Evolutionary conservation across 176 grass and related monocot species (phyloP).

Genomic region (Cocos nucifera): DNA sequence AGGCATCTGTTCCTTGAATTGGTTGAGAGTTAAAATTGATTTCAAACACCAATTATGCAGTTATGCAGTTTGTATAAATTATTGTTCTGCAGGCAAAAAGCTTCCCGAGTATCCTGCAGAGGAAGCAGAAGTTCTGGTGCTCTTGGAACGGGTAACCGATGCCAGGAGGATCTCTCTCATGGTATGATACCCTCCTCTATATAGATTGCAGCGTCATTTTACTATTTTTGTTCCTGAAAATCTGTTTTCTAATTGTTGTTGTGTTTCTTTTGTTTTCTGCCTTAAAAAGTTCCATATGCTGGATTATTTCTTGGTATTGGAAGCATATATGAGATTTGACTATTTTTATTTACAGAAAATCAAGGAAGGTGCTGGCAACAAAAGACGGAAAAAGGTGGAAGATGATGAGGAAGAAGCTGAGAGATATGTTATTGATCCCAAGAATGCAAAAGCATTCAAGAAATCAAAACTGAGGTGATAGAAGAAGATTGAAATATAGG

Average conservation of each 20-base stretch:
- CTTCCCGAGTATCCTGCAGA: constrained; percentile 38
- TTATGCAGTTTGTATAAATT: neutral
- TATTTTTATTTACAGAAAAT: constrained; percentile 35
- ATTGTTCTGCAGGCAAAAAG: constrained; percentile 32
- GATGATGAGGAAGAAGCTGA: constrained; percentile 55
- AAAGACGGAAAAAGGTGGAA: constrained; percentile 36
- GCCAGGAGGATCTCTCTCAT: constrained; percentile 62
- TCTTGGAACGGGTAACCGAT: constrained; percentile 44
- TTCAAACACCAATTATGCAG: neutral
- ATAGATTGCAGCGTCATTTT: neutral
- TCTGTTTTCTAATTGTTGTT: neutral
- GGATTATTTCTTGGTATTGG: neutral
- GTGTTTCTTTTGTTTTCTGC: neutral
- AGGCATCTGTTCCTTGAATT: neutral
- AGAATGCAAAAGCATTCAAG: constrained; percentile 28
- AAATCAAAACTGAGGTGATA: constrained; percentile 44
- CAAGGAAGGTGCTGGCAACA: constrained; percentile 46
- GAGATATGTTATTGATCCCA: constrained; percentile 13
- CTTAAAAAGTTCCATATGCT: no score
- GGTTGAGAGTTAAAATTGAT: neutral
- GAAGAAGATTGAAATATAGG: no score
- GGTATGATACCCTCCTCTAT: constrained; percentile 22
- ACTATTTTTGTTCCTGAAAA: neutral
- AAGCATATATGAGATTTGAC: neutral
- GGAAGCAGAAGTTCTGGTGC: constrained; percentile 47